A percentile compares a stretch with the other conserved stretches of the same genome.
These are phyloP conservation scores for Botrytis paeoniae DNA, from an alignment of 2,329 filamentous ascomycete species.

Conservation along the genomic window DNA sequence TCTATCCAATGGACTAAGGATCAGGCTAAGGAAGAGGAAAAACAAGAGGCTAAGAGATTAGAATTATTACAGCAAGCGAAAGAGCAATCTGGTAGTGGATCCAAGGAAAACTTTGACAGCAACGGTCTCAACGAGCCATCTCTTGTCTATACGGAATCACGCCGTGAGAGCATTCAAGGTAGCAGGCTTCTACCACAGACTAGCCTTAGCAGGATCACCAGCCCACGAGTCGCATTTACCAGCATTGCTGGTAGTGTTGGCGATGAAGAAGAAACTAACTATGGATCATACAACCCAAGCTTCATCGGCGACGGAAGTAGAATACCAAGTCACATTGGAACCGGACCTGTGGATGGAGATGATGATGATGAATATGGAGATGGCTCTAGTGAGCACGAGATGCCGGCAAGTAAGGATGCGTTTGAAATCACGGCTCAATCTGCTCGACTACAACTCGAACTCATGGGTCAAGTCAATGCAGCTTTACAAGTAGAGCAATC, in stretches of 20 bases:
- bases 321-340: slow-evolving; percentile 29
- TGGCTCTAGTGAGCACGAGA: slow-evolving; percentile 74
- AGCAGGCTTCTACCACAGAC: slow-evolving; percentile 30
- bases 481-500: slow-evolving; percentile 71
- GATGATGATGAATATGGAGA: slow-evolving; percentile 77
- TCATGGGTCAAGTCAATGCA: slow-evolving; percentile 80
- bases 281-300: slow-evolving; percentile 57
- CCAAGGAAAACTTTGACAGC: slow-evolving; percentile 26
- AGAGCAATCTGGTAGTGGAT: slow-evolving; percentile 56
- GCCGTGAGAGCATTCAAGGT: slow-evolving; percentile 47
- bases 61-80: slow-evolving; percentile 77
- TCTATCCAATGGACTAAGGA: slow-evolving; percentile 98
- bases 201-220: slow-evolving; percentile 30
- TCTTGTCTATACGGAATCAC: slow-evolving; percentile 35
- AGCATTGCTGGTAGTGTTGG: slow-evolving; percentile 39
- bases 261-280: slow-evolving; percentile 52
- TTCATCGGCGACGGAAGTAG: slow-evolving; percentile 42
- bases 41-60: slow-evolving; percentile 68
- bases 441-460: slow-evolving; percentile 85
- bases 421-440: slow-evolving; percentile 98
- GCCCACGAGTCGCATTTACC: slow-evolving; percentile 35
- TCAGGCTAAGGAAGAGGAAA: slow-evolving; percentile 87
- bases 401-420: slow-evolving; percentile 79
- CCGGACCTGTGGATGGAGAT: slow-evolving; percentile 48
- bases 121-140: slow-evolving; percentile 30